phyloP scores from a whole-genome alignment of 495 filamentous ascomycete species.

The Rusavskia elegans region DNA sequence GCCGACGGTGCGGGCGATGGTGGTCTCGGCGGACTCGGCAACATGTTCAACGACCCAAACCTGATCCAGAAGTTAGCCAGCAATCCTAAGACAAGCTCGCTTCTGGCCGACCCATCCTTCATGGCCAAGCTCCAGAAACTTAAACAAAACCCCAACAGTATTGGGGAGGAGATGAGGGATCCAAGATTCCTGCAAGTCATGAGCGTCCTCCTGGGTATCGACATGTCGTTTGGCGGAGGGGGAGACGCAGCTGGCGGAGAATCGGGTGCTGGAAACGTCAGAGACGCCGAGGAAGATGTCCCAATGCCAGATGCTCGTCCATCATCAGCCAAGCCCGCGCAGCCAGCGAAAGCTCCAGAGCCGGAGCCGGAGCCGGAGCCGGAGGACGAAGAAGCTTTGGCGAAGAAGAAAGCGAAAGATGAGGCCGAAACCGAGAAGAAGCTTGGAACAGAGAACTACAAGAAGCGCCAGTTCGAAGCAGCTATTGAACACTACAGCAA shows the following conservation, averaged over 20 bases:
- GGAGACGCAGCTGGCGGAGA: slow-evolving; percentile 30
- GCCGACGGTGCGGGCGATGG: slow-evolving; percentile 38
- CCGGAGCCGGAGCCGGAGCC: slow-evolving; percentile 46
- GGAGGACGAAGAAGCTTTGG: slow-evolving; percentile 64
- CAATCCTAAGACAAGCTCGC: slow-evolving; percentile 83
- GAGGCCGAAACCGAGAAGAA: slow-evolving; percentile 91
- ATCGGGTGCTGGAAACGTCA: slow-evolving; percentile 20
- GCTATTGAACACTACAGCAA: slow-evolving; percentile 92
- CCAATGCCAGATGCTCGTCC: slow-evolving; percentile 58
- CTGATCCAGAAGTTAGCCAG: slow-evolving; percentile 75
- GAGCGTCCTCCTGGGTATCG: slow-evolving; percentile 82
- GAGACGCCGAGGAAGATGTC: slow-evolving; percentile 55
- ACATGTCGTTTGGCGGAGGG: slow-evolving; percentile 67
- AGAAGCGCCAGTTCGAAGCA: slow-evolving; percentile 89
- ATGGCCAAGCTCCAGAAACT: slow-evolving; percentile 77
- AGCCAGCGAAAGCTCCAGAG: slow-evolving; percentile 40
- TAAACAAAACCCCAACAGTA: slow-evolving; percentile 61
- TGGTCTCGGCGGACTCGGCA: slow-evolving; percentile 61
- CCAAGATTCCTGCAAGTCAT: slow-evolving; percentile 88
- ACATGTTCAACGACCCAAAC: slow-evolving; percentile 86
- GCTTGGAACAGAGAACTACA: slow-evolving; percentile 88
- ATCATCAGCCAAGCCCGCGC: slow-evolving; percentile 29
- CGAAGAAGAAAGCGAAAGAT: slow-evolving; percentile 78
- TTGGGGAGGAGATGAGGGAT: slow-evolving; percentile 69
- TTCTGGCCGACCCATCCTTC: slow-evolving; percentile 72